Evolutionary conservation across 148 eudicot genomes (phyloP).

Genomic region (Persicaria tinctoria): DNA sequence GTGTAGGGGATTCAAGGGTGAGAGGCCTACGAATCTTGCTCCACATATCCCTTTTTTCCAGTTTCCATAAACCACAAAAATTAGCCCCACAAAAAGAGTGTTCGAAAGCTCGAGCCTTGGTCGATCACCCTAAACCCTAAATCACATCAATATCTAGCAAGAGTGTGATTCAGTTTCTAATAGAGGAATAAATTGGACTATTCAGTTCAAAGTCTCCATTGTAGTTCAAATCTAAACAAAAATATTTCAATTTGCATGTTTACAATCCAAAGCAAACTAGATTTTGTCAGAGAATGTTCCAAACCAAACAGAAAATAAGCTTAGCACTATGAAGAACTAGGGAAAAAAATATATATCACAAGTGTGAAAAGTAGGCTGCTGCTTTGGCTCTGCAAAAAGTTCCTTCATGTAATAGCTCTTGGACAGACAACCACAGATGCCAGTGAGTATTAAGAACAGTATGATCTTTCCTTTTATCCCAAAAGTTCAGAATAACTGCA

Average conservation of each 20-base stretch:
- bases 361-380: slow-evolving; percentile 46
- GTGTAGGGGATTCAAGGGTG: no score
- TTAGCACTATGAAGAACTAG: no score
- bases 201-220: background rate
- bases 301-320: background rate
- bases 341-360: background rate
- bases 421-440: slow-evolving; percentile 87
- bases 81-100: no score
- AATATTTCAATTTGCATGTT: background rate
- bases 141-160: background rate
- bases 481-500: background rate
- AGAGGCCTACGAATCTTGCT: no score
- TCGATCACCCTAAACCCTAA: no score
- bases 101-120: no score
- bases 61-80: no score
- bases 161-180: background rate
- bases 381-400: slow-evolving; percentile 91
- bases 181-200: background rate
- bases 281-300: background rate
- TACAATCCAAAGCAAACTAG: background rate
- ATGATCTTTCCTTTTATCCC: slow-evolving; percentile 1
- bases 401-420: slow-evolving; percentile 93
- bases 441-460: slow-evolving; percentile 48
- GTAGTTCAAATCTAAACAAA: background rate
- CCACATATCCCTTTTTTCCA: no score